These are phyloP conservation scores for Talaromyces sp. DNA, from an alignment of 2,329 filamentous ascomycete genomes.

Conservation along the genomic window DNA sequence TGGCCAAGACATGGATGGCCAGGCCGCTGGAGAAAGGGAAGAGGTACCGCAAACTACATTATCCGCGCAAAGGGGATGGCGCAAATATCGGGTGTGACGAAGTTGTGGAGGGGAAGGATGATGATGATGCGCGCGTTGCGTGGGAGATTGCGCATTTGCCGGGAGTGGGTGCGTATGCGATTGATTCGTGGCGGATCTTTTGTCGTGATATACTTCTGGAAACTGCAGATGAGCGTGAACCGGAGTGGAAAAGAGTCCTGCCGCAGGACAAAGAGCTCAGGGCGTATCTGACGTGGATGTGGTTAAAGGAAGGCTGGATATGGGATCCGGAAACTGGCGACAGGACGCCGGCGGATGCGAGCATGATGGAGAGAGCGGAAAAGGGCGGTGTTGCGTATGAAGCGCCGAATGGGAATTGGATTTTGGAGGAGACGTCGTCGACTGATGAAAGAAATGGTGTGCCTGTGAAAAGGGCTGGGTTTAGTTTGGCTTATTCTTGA, in stretches of 20 bases:
- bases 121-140: slow-evolving; percentile 43
- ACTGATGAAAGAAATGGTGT: no score
- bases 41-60: slow-evolving; percentile 54
- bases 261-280: slow-evolving; percentile 84
- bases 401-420: slow-evolving; percentile 32
- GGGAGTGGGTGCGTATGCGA: slow-evolving; percentile 68
- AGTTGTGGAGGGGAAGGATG: slow-evolving; percentile 34
- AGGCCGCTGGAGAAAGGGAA: slow-evolving; percentile 56
- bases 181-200: slow-evolving; percentile 92
- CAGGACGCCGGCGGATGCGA: slow-evolving; percentile 34
- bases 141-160: slow-evolving; percentile 88
- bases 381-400: slow-evolving; percentile 39
- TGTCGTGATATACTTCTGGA: slow-evolving; percentile 66
- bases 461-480: slow-evolving; percentile 3
- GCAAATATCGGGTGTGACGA: slow-evolving; percentile 45
- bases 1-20: slow-evolving; percentile 64
- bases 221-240: slow-evolving; percentile 47
- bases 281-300: slow-evolving; percentile 84
- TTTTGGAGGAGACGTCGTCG: slow-evolving; percentile 21
- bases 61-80: slow-evolving; percentile 47
- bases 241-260: slow-evolving; percentile 84
- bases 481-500: slow-evolving; percentile 3
- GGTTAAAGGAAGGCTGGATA: slow-evolving; percentile 77
- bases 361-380: slow-evolving; percentile 31
- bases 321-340: slow-evolving; percentile 70